Evolutionary conservation across 1,139 yeast genomes (phyloP).

Genomic region (Magnusiomyces fungicola): DNA sequence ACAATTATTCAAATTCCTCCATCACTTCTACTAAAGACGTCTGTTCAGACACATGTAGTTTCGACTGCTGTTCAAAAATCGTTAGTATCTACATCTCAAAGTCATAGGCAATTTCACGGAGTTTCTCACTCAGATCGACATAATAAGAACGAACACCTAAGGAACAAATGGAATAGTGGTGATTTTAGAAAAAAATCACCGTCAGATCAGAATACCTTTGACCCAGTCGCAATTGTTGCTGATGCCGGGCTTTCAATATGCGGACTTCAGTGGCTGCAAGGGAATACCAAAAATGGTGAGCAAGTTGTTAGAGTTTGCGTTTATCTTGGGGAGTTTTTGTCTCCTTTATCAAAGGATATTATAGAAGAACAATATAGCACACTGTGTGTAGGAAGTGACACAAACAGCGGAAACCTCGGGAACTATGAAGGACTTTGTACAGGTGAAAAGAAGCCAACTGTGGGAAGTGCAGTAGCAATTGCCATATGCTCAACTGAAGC

Average conservation of each 20-base stretch:
- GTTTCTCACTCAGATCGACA: no score
- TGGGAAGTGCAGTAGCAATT: neutral
- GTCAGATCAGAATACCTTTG: no score
- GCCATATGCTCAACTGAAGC: neutral
- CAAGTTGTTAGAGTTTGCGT: conserved; percentile 3
- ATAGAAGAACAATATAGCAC: neutral
- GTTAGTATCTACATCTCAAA: no score
- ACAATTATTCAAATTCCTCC: neutral
- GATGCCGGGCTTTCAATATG: neutral
- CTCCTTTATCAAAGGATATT: neutral
- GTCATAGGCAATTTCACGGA: no score
- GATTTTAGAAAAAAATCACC: no score
- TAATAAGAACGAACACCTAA: neutral
- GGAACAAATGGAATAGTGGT: neutral
- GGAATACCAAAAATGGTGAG: neutral
- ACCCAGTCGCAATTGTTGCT: neutral
- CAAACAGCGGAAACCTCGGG: neutral
- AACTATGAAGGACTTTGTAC: neutral
- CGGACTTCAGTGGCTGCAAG: conserved; percentile 6
- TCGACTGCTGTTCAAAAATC: no score
- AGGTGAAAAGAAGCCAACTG: neutral
- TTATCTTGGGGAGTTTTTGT: neutral
- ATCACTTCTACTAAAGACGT: neutral
- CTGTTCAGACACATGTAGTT: no score
- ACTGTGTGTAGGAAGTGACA: neutral